These are phyloP conservation scores for Aureobasidium sp. DNA, from an alignment of 2,329 filamentous ascomycete species.

Conservation along the genomic window DNA sequence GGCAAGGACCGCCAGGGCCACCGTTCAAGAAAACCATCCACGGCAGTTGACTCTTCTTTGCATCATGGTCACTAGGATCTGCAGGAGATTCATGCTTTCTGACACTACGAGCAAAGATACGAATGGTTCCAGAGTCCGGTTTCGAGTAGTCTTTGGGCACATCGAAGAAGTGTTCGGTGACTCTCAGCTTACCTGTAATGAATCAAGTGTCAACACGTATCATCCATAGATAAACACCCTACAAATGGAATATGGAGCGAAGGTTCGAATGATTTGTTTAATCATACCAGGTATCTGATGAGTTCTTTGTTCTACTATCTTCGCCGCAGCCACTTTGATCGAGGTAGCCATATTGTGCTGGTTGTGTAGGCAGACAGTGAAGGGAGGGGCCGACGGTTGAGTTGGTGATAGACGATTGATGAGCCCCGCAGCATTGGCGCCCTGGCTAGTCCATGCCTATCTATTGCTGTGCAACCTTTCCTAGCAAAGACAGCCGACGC, in stretches of 20 bases:
- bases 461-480: background rate
- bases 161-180: slow-evolving; percentile 79
- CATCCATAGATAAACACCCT: background rate
- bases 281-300: slow-evolving; percentile 35
- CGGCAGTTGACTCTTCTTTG: slow-evolving; percentile 42
- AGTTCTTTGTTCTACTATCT: slow-evolving; percentile 38
- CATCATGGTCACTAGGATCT: slow-evolving; percentile 36
- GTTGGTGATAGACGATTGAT: background rate
- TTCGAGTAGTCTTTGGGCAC: slow-evolving; percentile 73
- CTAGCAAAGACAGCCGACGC: no score
- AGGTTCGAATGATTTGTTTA: background rate
- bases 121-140: slow-evolving; percentile 50
- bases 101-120: slow-evolving; percentile 70
- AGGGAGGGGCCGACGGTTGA: background rate
- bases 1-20: slow-evolving; percentile 73
- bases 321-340: slow-evolving; percentile 31
- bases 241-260: background rate
- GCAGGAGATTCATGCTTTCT: slow-evolving; percentile 57
- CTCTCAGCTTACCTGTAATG: slow-evolving; percentile 58
- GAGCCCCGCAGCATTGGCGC: background rate
- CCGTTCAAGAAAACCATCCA: slow-evolving; percentile 71
- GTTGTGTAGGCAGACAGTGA: background rate
- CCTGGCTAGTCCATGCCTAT: background rate
- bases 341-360: slow-evolving; percentile 10
- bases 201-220: slow-evolving; percentile 7